These are phyloP conservation scores for Diutina scorzettiae DNA, from an alignment of 1,139 yeast species.

Conservation along the genomic window DNA sequence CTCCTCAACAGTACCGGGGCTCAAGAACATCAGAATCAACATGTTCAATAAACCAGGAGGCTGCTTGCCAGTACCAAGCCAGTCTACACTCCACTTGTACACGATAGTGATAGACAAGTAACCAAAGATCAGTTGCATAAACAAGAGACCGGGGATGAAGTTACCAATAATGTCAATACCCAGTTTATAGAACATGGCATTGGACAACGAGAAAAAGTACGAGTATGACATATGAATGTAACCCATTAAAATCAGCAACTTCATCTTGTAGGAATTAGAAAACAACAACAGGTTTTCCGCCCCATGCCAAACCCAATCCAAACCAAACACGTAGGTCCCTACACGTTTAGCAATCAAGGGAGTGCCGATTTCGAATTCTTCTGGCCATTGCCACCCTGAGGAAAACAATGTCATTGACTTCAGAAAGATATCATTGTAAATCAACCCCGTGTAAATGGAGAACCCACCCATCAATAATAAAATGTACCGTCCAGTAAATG, in stretches of 20 bases:
- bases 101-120: constrained; percentile 73
- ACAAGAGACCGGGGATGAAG: constrained; percentile 84
- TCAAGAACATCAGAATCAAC: constrained; percentile 89
- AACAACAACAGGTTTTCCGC: constrained; percentile 84
- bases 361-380: constrained; percentile 49
- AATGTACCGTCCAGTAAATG: constrained; percentile 83
- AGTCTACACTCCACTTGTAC: constrained; percentile 91
- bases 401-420: constrained; percentile 75
- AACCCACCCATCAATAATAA: constrained; percentile 82
- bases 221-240: constrained; percentile 91
- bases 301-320: constrained; percentile 97
- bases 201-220: constrained; percentile 71
- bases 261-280: constrained; percentile 94
- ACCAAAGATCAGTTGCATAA: constrained; percentile 95
- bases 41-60: constrained; percentile 93
- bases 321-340: constrained; percentile 70
- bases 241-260: constrained; percentile 88
- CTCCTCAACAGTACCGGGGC: constrained; percentile 85
- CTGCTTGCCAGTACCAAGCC: constrained; percentile 62
- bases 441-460: constrained; percentile 86
- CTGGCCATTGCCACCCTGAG: constrained; percentile 92
- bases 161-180: constrained; percentile 83
- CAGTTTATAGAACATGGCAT: constrained; percentile 61
- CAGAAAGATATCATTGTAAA: constrained; percentile 89
- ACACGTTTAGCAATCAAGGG: constrained; percentile 48